Evolutionary conservation across 495 filamentous ascomycete genomes (phyloP), one percentile per base, ranked within the genome.

Genomic region (Aspergillus homomorphus): DNA sequence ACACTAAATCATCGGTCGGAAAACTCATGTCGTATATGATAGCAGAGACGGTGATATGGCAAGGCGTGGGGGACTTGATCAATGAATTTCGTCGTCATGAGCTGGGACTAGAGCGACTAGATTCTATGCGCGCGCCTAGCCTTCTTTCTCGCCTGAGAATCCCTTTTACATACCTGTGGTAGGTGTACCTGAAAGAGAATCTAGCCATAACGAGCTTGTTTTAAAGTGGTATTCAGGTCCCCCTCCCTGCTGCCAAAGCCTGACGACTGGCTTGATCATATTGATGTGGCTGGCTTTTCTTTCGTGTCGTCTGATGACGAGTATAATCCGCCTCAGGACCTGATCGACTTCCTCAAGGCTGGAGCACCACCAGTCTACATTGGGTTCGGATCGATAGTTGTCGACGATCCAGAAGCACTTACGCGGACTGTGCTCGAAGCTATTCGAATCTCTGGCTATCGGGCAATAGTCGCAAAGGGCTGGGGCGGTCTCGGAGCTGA

Each of bases 91-190:
- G 89, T 9, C 80, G 83, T 51, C 77, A 82, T 53, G 80, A 80
- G 16, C 73, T 91, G 4, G 83, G 82, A 18, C 73, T 91, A 4
- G 85, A 90, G 55, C 84, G 86, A 0, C 77, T 90, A 19, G 84
- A 82, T 61, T 70, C 85, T 0, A 79, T 87, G 20, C 85, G 82
- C 75, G 89, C 85, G 1, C 88, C 90, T 6, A 83, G 80, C 43
- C 75, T 90, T 45, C 64, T 85, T 1, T 80, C 80, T 58, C 78
- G 82, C 6, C 74, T 92, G 10, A 77, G 80, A 24, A 78, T 94
- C 16, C 90, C 90, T 14, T 85, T 85, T 62, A 90, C 88, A 1
- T 92, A 92, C 63, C 85, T 89, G 59, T 92, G 89, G 89, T 87
- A 62, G 57, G 64, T 6, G 18, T 4, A 9, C 22, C 10, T 28